Evolutionary conservation across 441 rosid genomes (phyloP), one percentile per base, ranked within the genome.

Genomic region (Gossypium lobatum): DNA sequence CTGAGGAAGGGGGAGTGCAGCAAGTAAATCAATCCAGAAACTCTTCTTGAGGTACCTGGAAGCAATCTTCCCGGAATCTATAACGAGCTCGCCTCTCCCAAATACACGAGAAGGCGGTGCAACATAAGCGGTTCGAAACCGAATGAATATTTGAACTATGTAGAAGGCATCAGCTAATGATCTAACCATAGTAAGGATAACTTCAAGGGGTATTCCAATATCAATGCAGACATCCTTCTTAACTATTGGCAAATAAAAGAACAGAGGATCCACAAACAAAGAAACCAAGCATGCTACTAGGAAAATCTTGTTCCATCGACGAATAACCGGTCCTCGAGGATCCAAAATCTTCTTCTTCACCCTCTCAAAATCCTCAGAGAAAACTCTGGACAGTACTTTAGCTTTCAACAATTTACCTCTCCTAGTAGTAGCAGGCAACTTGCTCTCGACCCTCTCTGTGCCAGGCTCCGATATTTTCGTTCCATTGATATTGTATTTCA

Each of bases 1-100:
- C 93, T 92, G 95, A 84, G 97, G 98, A 76, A 94, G 88, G 17
- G 97, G 98, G 45, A 94, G 81, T 74, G 97, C 95, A 14, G 97
- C 91, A 66, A 88, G 14, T 0, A 94, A 83, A 75, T 94, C 93
- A 57, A 92, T 83, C 89, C 91, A 92, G 77, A 94, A 91, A 62
- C 79, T 79, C 63, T 79, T 84, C 52, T 77, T 81, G 0, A 92
- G 83, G 73, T 94, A 94, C 78, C 88, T 82, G 54, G 46, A 66
- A 26, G 93, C 87, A 76, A 92, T 94, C 79, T 88, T 86, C n/a
- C 78, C 73, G 62, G 93, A 72, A 79, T 89, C 95, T 4, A 94
- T 88, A 53, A 92, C 95, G 26, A 94, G 95, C 80, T 94, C 98
- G 5, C 96, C 98, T 85, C 96, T 90, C 42, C 98, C 93, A 57